Conservation (phyloP, 1,284 basidiomycete genomes). For the Ganoderma lingzhi region DNA sequence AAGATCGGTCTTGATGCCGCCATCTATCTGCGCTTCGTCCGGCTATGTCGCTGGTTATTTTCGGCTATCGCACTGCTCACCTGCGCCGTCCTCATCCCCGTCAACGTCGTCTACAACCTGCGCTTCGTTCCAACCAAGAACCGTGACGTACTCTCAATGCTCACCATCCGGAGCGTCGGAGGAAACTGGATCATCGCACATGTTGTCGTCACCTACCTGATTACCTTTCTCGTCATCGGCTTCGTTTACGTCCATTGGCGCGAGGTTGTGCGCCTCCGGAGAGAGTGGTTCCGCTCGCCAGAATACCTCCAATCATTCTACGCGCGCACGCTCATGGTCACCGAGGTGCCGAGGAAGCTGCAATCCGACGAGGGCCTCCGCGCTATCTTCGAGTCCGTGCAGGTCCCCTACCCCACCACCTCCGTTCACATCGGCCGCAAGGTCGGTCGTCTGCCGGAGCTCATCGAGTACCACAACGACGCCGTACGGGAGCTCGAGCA, state of each 20-base stretch:
- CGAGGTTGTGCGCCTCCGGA: slow-evolving; percentile 73
- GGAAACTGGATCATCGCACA: slow-evolving; percentile 79
- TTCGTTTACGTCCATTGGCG: slow-evolving; percentile 80
- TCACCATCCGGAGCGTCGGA: slow-evolving; percentile 81
- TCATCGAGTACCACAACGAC: slow-evolving; percentile 88
- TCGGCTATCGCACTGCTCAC: slow-evolving; percentile 69
- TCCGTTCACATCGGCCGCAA: slow-evolving; percentile 84
- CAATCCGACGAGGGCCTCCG: slow-evolving; percentile 82
- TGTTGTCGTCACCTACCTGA: slow-evolving; percentile 77
- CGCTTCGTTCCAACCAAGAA: slow-evolving; percentile 57
- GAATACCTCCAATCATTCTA: slow-evolving; percentile 82
- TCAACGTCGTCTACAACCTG: slow-evolving; percentile 81
- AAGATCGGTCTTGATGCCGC: slow-evolving; percentile 96
- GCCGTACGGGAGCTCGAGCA: slow-evolving; percentile 87
- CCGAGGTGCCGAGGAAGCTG: slow-evolving; percentile 75
- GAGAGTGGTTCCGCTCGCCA: slow-evolving; percentile 78
- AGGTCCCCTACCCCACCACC: slow-evolving; percentile 85
- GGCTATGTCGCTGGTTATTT: slow-evolving; percentile 88
- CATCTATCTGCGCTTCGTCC: slow-evolving; percentile 90
- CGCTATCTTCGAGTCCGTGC: slow-evolving; percentile 73
- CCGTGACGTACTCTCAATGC: slow-evolving; percentile 73
- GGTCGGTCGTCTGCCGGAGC: slow-evolving; percentile 78
- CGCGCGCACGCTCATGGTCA: slow-evolving; percentile 81
- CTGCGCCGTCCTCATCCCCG: slow-evolving; percentile 82
- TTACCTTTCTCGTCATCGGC: slow-evolving; percentile 71